Base-by-base conservation (phyloP, 2,329 filamentous ascomycete genomes). In the Sporothrix sp. region DNA sequence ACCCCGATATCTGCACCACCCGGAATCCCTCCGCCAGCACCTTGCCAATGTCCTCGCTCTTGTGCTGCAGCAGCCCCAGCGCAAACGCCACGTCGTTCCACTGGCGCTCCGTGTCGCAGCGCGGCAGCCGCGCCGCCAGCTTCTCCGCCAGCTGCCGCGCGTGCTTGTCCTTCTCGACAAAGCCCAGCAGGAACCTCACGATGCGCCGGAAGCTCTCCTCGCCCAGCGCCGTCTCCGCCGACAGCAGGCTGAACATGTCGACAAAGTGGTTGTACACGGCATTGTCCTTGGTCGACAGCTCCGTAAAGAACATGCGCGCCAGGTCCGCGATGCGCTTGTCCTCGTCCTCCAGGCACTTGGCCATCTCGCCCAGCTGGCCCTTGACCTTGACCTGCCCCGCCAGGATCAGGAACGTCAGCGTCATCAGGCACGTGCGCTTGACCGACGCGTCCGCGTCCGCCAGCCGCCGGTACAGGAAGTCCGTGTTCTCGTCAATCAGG, bases 181-280 rank as follows among this genome's bases (percentile, higher is more conserved):
- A 98, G 1, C 89, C 88, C 55, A 94, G 82, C 63, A 98, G 69
- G 69, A 98, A 98, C 63, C 88, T 89, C 57, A 98, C 77, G 53
- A 98, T 91, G 54, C 86, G 78, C 64, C 79, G 82, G 68, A 98
- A 84, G 21, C 85, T 81, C 59, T 95, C 88, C 65, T 96, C 91
- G 9, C 88, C 82, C 58, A 98, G 73, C 27, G 74, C 79, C 48
- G 79, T 78, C 59, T 94, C 91, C 0, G 89, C 85, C 52, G 87
- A 93, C 42, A 98, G 73, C 57, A 97, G 71, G 62, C 86, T 91
- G 68, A 98, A 98, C 87, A 98, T 97, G 64, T 98, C 93, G 25
- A 98, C 89, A 68, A 98, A 98, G 70, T 98, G 91, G 65, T 98
- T 98, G 68, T 98, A 98, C 2, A 98, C 88, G 2, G 93, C 93